phyloP scores from a whole-genome alignment of 257 asterid genomes.

The Haberlea rhodopensis region DNA sequence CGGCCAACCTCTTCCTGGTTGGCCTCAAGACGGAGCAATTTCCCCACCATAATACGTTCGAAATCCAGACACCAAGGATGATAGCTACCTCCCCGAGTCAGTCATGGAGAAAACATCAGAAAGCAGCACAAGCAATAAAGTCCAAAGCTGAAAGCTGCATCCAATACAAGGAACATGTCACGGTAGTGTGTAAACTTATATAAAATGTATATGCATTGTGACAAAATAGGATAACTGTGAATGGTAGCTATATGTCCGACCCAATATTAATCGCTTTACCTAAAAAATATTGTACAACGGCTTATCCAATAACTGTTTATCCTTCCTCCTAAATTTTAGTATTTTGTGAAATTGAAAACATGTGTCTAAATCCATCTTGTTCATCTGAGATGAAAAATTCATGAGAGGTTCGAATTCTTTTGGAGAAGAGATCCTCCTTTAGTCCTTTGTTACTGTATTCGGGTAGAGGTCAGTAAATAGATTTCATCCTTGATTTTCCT shows the following conservation, averaged over 20 bases:
- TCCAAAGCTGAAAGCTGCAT: conserved; percentile 95
- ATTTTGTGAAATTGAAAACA: not conserved
- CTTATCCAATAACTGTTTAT: not conserved
- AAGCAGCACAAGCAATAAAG: conserved; percentile 77
- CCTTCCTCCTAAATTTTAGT: not conserved
- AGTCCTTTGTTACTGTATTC: conserved; percentile 75
- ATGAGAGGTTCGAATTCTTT: conserved; percentile 70
- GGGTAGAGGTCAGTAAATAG: conserved; percentile 68
- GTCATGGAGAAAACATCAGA: conserved; percentile 90
- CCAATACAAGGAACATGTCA: not conserved
- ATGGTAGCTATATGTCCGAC: not conserved
- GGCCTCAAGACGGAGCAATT: conserved; percentile 72
- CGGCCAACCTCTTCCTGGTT: conserved; percentile 79
- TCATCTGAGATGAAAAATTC: conserved; percentile 89
- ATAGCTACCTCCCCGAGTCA: conserved; percentile 92
- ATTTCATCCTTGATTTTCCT: conserved; percentile 66
- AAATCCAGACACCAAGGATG: conserved; percentile 82
- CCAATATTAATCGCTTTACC: no score
- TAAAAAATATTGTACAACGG: not conserved
- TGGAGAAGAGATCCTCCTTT: conserved; percentile 73
- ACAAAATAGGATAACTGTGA: not conserved
- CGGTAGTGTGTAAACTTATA: not conserved
- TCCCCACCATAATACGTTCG: conserved; percentile 82
- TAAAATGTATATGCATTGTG: not conserved
- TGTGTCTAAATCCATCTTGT: not conserved